Conservation (phyloP, 306 rosid genomes). For the Erythrophleum fordii region DNA sequence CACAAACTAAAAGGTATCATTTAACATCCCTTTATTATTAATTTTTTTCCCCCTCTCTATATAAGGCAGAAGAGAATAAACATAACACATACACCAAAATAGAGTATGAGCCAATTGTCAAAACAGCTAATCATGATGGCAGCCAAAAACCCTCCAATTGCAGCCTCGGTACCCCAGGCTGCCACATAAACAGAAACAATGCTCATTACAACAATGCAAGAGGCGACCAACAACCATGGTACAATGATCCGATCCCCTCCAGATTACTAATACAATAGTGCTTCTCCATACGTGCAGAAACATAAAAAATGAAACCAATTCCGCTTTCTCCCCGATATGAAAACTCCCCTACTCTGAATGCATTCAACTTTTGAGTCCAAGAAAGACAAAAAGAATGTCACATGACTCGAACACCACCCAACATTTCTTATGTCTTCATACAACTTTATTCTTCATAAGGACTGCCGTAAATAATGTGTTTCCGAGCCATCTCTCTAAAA, state of each 20-base stretch:
- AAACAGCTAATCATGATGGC: slow-evolving; percentile 5
- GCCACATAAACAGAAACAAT: slow-evolving; percentile 3
- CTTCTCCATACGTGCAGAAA: slow-evolving; percentile 32
- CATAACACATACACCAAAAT: slow-evolving; percentile 39
- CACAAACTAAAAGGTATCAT: slow-evolving; percentile 15
- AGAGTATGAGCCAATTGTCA: slow-evolving; percentile 24
- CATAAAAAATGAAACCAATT: not conserved
- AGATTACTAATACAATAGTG: not conserved
- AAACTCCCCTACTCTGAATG: slow-evolving; percentile 25
- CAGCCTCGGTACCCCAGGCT: slow-evolving; percentile 4
- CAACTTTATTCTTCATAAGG: slow-evolving; percentile 23
- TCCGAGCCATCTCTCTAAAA: not conserved
- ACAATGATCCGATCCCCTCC: slow-evolving; percentile 33
- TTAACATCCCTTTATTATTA: slow-evolving; percentile 15
- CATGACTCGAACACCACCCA: slow-evolving; percentile 37
- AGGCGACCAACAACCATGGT: not conserved
- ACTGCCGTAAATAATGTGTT: slow-evolving; percentile 28
- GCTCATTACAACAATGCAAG: not conserved
- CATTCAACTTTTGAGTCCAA: slow-evolving; percentile 38
- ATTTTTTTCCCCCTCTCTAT: slow-evolving; percentile 10
- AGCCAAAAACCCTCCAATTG: slow-evolving; percentile 22
- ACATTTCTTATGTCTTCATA: slow-evolving; percentile 33
- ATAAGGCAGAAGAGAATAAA: slow-evolving; percentile 34
- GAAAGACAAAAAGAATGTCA: slow-evolving; percentile 17
- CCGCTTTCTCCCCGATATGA: slow-evolving; percentile 8